Conservation (phyloP, 768 basidiomycete species). For the Termitomyces bulborhizus region DNA sequence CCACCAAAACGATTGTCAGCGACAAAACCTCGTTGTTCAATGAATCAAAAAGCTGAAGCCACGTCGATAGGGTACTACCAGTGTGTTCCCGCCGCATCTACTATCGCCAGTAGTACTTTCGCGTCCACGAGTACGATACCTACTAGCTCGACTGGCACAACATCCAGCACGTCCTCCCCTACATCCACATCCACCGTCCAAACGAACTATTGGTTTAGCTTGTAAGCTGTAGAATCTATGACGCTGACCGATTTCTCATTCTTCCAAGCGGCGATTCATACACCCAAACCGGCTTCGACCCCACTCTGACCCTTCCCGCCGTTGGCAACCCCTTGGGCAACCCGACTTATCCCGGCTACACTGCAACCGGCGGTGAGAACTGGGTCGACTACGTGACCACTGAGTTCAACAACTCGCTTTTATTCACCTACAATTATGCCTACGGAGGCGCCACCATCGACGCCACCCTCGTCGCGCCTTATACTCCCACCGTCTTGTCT, state of each 20-base stretch:
- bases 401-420: constrained; percentile 43
- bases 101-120: not conserved
- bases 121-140: not conserved
- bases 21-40: not conserved
- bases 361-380: constrained; percentile 49
- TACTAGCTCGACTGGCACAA: constrained; percentile 1
- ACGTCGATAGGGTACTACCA: constrained; percentile 32
- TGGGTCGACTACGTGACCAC: constrained; percentile 54
- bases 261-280: constrained; percentile 48
- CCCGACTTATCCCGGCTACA: constrained; percentile 48
- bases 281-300: constrained; percentile 47
- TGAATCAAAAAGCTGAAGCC: not conserved
- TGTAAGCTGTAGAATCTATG: constrained; percentile 26
- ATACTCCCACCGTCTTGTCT: constrained; percentile 42
- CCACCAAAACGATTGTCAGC: constrained; percentile 23
- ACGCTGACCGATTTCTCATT: not conserved
- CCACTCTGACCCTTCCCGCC: constrained; percentile 33
- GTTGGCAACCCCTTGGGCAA: constrained; percentile 46
- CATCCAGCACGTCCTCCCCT: constrained; percentile 5
- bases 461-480: constrained; percentile 48
- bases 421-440: constrained; percentile 62
- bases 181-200: constrained; percentile 16
- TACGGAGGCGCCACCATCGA: constrained; percentile 65
- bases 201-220: constrained; percentile 52
- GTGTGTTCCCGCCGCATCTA: constrained; percentile 24